phyloP scores from a whole-genome alignment of 2,329 filamentous ascomycete species.

The Zalaria obscura region DNA sequence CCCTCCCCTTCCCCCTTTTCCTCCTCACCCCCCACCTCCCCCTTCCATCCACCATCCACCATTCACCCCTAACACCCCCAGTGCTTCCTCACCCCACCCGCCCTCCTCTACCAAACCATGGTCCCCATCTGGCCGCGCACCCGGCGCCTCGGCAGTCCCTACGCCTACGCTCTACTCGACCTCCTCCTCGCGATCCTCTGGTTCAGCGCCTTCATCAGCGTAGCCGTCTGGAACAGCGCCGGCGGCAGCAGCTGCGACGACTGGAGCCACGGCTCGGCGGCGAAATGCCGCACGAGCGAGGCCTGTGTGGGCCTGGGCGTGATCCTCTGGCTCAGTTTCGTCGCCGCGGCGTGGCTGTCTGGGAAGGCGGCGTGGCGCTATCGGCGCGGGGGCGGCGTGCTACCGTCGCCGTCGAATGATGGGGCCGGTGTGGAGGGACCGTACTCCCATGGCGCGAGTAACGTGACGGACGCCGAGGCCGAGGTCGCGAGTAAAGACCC shows the following conservation, averaged over 20 bases:
- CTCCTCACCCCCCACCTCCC: neutral
- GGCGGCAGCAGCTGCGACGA: neutral
- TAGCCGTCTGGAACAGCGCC: neutral
- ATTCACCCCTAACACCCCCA: neutral
- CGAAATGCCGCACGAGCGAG: neutral
- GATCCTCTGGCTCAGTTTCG: neutral
- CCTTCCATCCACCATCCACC: neutral
- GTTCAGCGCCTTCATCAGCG: neutral
- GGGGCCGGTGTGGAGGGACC: too few relatives aligned
- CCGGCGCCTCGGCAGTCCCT: neutral
- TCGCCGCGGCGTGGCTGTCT: too few relatives aligned
- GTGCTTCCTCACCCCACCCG: neutral
- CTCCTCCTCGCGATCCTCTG: neutral
- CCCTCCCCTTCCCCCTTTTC: too few relatives aligned
- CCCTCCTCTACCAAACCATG: neutral
- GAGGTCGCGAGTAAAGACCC: neutral
- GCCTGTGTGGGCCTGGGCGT: neutral
- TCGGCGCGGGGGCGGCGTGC: too few relatives aligned
- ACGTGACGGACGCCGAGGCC: too few relatives aligned
- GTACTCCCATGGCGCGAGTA: too few relatives aligned
- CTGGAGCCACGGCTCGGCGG: neutral
- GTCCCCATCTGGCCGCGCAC: neutral
- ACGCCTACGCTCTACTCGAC: neutral
- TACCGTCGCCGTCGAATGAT: too few relatives aligned
- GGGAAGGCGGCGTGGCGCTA: too few relatives aligned